Base-by-base conservation (phyloP, 139 green algal genomes). In the Pleodorina starrii region DNA sequence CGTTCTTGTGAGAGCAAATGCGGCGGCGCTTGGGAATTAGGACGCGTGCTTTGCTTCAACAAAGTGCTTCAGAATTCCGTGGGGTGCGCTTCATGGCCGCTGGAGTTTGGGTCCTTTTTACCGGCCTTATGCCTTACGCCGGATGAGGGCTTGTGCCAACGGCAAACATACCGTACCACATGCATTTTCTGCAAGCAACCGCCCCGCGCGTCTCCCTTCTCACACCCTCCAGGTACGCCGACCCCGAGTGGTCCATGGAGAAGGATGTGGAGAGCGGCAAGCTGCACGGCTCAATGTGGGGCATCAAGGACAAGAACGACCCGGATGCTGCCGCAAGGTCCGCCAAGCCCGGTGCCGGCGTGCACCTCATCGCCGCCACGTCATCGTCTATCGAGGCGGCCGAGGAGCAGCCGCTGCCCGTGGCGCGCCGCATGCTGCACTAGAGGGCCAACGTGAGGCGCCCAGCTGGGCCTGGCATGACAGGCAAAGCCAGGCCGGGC, bases 231-330 rank as follows among this genome's bases (percentile, higher is more conserved):
- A 87, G 90, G 90, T 93, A 92, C 69, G 89, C 73, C n/a, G 74
- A 79, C 21, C 85, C 89, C 14, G 89, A 91, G 81, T 84, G 87
- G 66, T 17, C 27, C 0, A 46, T 90, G 21, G 91, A 93, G 84
- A 44, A 90, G 48, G 81, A 80, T 14, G 88, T 94, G 63, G 44
- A 60, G 27, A 82, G 84, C n/a, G 90, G 90, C 10, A 82, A 89
- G 44, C 76, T 91, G 85, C 85, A 93, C 60, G 92, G 92, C 48
- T 87, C 78, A 29, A 94, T 94, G 92, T 93, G 80, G 21, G 92
- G 92, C 40, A 44, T 94, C 44, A 88, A 75, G 27, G 74, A 89
- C 19, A 14, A 38, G 40, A 88, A 90, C 9, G 60, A 90, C 69
- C 66, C 89, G 50, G 57, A 86, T n/a, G 54, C 44, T 5, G 44